phyloP scores from a whole-genome alignment of 176 grass and related monocot genomes.

The Triticum turgidum region DNA sequence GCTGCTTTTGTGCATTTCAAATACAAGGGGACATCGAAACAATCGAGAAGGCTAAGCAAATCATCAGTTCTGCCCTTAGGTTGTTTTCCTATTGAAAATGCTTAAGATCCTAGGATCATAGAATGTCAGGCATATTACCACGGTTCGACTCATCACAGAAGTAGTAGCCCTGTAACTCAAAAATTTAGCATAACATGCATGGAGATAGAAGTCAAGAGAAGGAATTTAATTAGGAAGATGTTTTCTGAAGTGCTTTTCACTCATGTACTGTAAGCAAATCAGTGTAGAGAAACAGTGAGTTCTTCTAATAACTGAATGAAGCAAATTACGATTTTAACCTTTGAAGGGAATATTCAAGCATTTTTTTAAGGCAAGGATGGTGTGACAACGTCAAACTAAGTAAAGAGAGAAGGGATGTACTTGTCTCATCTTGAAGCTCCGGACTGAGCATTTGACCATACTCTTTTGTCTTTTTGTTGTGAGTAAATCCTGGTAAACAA shows the following conservation, averaged over 20 bases:
- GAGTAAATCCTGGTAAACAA: conserved; percentile 44
- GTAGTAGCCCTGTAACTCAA: not conserved
- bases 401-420: conserved; percentile 24
- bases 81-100: not conserved
- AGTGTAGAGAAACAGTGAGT: not conserved
- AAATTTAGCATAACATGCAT: not conserved
- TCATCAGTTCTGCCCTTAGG: not conserved
- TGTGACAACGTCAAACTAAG: not conserved
- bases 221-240: not conserved
- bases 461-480: conserved; percentile 31
- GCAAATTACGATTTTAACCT: not conserved
- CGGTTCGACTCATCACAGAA: not conserved
- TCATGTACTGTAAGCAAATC: not conserved
- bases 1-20: not conserved
- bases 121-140: not conserved
- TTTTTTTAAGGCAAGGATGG: not conserved
- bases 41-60: conserved; percentile 1
- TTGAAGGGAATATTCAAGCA: not conserved
- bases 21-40: not conserved
- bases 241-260: not conserved
- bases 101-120: not conserved
- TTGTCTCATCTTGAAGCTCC: conserved; percentile 38
- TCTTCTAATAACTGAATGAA: not conserved
- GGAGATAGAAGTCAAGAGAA: not conserved
- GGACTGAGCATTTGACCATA: conserved; percentile 38